Base-by-base conservation (phyloP, 2,329 filamentous ascomycete genomes). In the Stagonosporopsis cucurbitacearum region DNA sequence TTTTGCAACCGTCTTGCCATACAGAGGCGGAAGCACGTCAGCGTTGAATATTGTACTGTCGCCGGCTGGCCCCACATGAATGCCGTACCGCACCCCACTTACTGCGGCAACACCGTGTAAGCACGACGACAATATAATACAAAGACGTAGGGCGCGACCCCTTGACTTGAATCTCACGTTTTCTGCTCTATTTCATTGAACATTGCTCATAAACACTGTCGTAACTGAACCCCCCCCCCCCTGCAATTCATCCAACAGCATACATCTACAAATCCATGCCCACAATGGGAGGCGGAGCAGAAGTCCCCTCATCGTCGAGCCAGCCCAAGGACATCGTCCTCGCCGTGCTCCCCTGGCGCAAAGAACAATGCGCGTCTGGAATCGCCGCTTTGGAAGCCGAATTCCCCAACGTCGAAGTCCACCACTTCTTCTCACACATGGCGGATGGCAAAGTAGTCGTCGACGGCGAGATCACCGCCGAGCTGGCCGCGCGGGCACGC, bases 211-310 rank as follows among this genome's bases (percentile, higher is more conserved):
- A n/a, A n/a, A n/a, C n/a, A n/a, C n/a, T n/a, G n/a, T n/a, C n/a
- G n/a, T 5, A 28, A 45, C 42, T 23, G 28, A 6, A 23, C 28
- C 19, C 33, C 25, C 22, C 4, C 8, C 6, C 25, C 5, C 25
- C 25, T 9, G 9, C 28, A 36, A 26, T n/a, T 17, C 28, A 13
- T 9, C 22, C 33, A 15, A 26, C 15, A 36, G 12, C 6, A 12
- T 26, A 30, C n/a, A n/a, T n/a, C n/a, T n/a, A 15, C 19, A n/a
- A n/a, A 7, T 20, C 23, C 23, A 72, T 71, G 68, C 62, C 65
- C 53, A 73, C 60, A 43, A 82, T 83, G 80, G 80, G 80, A 19
- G 80, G 79, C 54, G 79, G 77, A 48, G 64, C 71, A 46, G 69
- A 68, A 43, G 35, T 58, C 20, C 68, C 70, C 17, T 47, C 54